Percentiles rank a stretch among this genome's conserved stretches.
phyloP scores from a whole-genome alignment of 768 basidiomycete species.

The Suillus americanus region DNA sequence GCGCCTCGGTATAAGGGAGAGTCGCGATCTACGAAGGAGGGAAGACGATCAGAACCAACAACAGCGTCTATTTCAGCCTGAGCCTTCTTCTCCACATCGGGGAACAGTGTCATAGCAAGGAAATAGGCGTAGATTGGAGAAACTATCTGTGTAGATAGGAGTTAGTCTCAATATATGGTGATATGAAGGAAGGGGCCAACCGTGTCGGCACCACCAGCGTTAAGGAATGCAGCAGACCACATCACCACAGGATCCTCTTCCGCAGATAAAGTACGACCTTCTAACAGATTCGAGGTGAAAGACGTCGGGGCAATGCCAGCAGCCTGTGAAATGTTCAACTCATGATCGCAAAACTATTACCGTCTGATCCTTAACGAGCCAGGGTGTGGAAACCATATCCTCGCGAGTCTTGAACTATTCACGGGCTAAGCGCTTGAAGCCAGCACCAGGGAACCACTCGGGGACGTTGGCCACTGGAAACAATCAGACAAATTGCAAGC shows the following conservation, averaged over 20 bases:
- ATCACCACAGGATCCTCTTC: slow-evolving; percentile 63
- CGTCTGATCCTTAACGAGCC: slow-evolving; percentile 63
- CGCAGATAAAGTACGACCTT: slow-evolving; percentile 45
- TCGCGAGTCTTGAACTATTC: slow-evolving; percentile 51
- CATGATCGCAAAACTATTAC: slow-evolving; percentile 27
- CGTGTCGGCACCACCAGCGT: slow-evolving; percentile 19
- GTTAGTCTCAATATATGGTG: background rate
- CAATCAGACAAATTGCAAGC: background rate
- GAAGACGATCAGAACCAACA: slow-evolving; percentile 58
- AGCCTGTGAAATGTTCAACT: slow-evolving; percentile 39
- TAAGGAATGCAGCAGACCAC: slow-evolving; percentile 48
- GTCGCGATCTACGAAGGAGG: slow-evolving; percentile 57
- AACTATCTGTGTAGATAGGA: background rate
- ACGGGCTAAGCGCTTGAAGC: slow-evolving; percentile 51
- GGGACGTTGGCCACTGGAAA: slow-evolving; percentile 45
- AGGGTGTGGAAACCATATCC: slow-evolving; percentile 57
- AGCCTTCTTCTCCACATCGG: slow-evolving; percentile 55
- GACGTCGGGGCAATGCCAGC: slow-evolving; percentile 49
- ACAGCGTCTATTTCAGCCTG: slow-evolving; percentile 63
- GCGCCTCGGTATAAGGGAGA: slow-evolving; percentile 61
- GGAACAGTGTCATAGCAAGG: slow-evolving; percentile 4
- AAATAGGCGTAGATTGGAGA: slow-evolving; percentile 14
- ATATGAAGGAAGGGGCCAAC: background rate
- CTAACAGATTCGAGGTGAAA: slow-evolving; percentile 58
- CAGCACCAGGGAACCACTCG: slow-evolving; percentile 56